Conservation (phyloP, 169 alveolate genomes). For the Eimeria acervulina region DNA sequence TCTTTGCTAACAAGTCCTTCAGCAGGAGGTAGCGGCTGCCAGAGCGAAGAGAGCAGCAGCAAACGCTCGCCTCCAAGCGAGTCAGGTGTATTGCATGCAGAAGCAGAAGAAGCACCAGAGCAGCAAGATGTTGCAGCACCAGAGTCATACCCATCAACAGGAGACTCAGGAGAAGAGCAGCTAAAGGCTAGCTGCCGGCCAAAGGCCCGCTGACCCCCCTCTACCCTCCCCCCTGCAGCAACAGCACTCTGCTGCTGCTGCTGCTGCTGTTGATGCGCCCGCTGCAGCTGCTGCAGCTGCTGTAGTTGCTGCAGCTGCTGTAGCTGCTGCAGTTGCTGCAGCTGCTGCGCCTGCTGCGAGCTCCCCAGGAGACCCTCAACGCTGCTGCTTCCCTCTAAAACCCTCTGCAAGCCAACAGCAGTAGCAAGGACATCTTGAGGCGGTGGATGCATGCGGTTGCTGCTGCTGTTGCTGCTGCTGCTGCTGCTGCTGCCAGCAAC, state of each 20-base stretch:
- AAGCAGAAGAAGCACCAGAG: conserved; percentile 5
- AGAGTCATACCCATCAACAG: background rate
- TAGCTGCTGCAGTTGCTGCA: no score
- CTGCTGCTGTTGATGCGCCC: background rate
- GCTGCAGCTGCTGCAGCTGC: no score
- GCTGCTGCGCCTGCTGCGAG: no score
- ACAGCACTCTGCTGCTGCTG: conserved; percentile 41
- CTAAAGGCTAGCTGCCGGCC: conserved; percentile 4
- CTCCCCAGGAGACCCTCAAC: background rate
- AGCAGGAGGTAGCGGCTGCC: conserved; percentile 69
- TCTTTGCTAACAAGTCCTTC: conserved; percentile 2
- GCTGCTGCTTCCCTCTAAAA: background rate
- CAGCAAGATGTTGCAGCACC: conserved; percentile 46
- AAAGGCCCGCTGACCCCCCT: background rate
- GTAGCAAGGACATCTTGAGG: background rate
- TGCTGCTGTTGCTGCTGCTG: conserved; percentile 1
- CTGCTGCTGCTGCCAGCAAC: conserved; percentile 28
- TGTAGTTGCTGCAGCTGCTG: no score
- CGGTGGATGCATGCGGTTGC: background rate
- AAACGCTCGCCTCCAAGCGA: conserved; percentile 54
- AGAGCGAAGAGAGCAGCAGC: conserved; percentile 62
- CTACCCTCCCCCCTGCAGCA: background rate
- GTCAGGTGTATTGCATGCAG: conserved; percentile 61
- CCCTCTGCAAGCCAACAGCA: background rate
- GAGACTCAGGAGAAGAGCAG: conserved; percentile 20